Evolutionary conservation across 192 early-diverging fungal species (phyloP), one percentile per base, ranked within the genome.

Genomic region (Cetraspora pellucida): DNA sequence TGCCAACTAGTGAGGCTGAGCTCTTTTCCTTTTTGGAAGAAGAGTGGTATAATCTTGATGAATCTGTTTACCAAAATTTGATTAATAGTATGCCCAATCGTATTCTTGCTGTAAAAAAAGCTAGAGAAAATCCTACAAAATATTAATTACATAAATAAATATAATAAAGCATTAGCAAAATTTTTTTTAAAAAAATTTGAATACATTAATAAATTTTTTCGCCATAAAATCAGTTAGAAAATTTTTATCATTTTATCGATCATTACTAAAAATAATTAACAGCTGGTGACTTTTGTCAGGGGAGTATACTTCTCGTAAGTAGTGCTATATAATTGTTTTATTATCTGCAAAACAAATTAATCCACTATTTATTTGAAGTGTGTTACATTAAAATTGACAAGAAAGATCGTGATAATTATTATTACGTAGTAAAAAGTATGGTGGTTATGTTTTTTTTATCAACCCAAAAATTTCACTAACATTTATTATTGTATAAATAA

Each of bases 31-130:
- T 67, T 16, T 45, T 67, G 30, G 13, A 37, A 21, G 44, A 31
- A 14, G 65, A 67, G 21, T 72, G 69, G 69, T 16, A 17, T 52
- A 72, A 72, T 17, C 23, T 72, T 5, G 49, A 72, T 72, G n/a
- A 46, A 2, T 17, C 1, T n/a, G 43, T 66, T 66, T 66, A 66
- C 13, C 25, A 37, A n/a, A n/a, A n/a, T n/a, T n/a, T n/a, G n/a
- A n/a, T n/a, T n/a, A 21, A 54, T 7, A 72, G 69, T 37, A 55
- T 72, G 69, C 30, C 69, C 0, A 14, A 37, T 28, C 46, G 47
- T 49, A 28, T 72, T 54, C 21, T 54, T 3, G 69, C 52, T 55
- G 52, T 72, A 14, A 55, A 28, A 72, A 25, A 72, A 14, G 19
- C 47, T 27, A 23, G 25, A 28, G 49, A 49, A 1, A 72, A 72